Evolutionary conservation across 2,329 filamentous ascomycete species (phyloP).

Genomic region (Sclerotinia borealis): DNA sequence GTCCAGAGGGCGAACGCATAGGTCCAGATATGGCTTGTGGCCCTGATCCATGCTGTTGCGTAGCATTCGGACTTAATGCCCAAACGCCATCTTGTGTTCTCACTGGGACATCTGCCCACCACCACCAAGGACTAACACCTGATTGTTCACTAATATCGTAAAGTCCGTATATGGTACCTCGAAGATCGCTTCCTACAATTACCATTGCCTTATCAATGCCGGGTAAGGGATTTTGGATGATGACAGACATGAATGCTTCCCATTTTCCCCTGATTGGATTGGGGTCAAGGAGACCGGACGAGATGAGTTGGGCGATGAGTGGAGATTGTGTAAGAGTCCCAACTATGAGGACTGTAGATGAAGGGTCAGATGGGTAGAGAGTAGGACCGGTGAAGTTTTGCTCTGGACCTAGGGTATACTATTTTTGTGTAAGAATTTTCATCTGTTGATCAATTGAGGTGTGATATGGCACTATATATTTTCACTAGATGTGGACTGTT

Average conservation of each 20-base stretch:
- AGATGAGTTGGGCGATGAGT: conserved; percentile 53
- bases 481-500: background rate
- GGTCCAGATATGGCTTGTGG: background rate
- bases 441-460: background rate
- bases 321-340: conserved; percentile 62
- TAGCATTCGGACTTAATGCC: conserved; percentile 31
- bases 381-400: conserved; percentile 41
- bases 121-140: conserved; percentile 61
- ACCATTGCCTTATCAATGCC: conserved; percentile 55
- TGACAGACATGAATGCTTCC: conserved; percentile 59
- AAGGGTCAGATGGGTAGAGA: conserved; percentile 28
- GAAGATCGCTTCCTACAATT: conserved; percentile 60
- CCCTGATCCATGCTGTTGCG: background rate
- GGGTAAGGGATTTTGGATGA: conserved; percentile 52
- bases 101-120: conserved; percentile 49
- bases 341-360: conserved; percentile 56
- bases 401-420: conserved; percentile 41
- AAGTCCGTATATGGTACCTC: conserved; percentile 63
- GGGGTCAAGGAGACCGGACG: conserved; percentile 51
- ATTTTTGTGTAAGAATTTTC: background rate
- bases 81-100: conserved; percentile 41
- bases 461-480: background rate
- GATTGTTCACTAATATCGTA: conserved; percentile 70
- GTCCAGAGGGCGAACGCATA: background rate
- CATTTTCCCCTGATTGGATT: conserved; percentile 54